phyloP scores from a whole-genome alignment of 2,329 filamentous ascomycete species.

The Claviceps sorghi region DNA sequence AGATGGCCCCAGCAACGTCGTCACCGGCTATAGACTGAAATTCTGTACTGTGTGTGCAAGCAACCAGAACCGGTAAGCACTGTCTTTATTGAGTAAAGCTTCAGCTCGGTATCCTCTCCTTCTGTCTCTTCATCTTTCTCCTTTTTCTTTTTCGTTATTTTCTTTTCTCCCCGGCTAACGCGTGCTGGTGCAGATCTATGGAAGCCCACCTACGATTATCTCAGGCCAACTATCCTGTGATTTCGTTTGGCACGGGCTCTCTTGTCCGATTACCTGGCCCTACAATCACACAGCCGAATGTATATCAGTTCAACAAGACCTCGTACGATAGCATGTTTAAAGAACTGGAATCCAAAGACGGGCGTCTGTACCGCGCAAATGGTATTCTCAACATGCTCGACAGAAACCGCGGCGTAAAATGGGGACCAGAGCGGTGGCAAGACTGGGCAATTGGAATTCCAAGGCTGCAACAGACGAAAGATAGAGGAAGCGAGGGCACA shows the following conservation, averaged over 20 bases:
- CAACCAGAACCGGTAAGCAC: constrained; percentile 77
- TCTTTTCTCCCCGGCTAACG: neutral
- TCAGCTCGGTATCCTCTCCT: neutral
- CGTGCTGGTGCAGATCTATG: constrained; percentile 39
- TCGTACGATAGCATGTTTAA: constrained; percentile 92
- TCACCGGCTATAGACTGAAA: constrained; percentile 68
- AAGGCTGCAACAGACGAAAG: constrained; percentile 57
- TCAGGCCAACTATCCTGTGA: constrained; percentile 77
- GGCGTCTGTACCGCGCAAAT: constrained; percentile 76
- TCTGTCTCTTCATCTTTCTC: no score
- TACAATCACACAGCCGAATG: constrained; percentile 82
- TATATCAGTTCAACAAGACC: constrained; percentile 95
- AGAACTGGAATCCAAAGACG: constrained; percentile 75
- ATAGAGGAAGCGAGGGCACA: constrained; percentile 65
- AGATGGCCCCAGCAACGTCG: constrained; percentile 33
- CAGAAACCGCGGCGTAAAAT: constrained; percentile 82
- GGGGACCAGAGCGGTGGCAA: constrained; percentile 92
- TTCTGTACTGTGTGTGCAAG: constrained; percentile 99
- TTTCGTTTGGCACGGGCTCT: constrained; percentile 93
- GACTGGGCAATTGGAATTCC: constrained; percentile 88
- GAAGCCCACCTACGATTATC: constrained; percentile 93
- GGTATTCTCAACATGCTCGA: constrained; percentile 93
- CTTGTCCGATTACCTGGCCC: constrained; percentile 87
- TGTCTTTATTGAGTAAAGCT: neutral
- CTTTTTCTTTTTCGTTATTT: neutral